Evolutionary conservation across 2,329 filamentous ascomycete genomes (phyloP), one percentile per base, ranked within the genome.

Genomic region (Cadophora luteo-olivacea): DNA sequence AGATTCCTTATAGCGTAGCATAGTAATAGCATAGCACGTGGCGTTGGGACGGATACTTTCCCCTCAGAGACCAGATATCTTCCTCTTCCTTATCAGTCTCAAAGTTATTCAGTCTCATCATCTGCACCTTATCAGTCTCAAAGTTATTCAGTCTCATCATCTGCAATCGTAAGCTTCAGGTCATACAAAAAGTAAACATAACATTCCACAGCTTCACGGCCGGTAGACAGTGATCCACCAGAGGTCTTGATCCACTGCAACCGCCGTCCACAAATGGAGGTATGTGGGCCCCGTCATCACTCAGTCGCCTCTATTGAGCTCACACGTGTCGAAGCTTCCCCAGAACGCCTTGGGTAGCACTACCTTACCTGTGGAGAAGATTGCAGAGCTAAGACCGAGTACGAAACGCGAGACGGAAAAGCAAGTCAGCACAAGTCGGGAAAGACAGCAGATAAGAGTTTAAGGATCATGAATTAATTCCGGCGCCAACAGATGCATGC

Each of bases 401-500:
- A 55, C 16, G 22, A 41, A 38, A 41, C 1, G 29, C 19, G n/a
- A 49, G 7, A 19, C 16, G 16, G n/a, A 7, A 22, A 11, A 22
- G 2, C n/a, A 49, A n/a, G 12, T 6, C 12, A 57, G 54, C 19
- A 57, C 32, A 16, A 14, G 55, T 24, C 33, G 25, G 9, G 32
- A 25, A 54, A 49, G 11, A 61, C 38, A 49, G 41, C 22, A 62
- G 25, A 33, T 62, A n/a, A 19, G 32, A 57, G 24, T 45, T 65
- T 65, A 36, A 25, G 25, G 29, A 41, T 24, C 61, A 55, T 64
- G 48, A 54, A 41, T 64, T 58, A 36, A 52, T 55, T 65, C 24
- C 24, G 51, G 36, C 51, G 62, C 62, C 62, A 58, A 33, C 7
- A 58, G 63, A 65, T 65, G 63, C 63, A 58, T 65, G 63, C 51